A percentile compares a stretch with the other conserved stretches of the same genome.
Evolutionary conservation across 1,284 basidiomycete genomes (phyloP).

Genomic region (Erythrobasidium hasegawianum): DNA sequence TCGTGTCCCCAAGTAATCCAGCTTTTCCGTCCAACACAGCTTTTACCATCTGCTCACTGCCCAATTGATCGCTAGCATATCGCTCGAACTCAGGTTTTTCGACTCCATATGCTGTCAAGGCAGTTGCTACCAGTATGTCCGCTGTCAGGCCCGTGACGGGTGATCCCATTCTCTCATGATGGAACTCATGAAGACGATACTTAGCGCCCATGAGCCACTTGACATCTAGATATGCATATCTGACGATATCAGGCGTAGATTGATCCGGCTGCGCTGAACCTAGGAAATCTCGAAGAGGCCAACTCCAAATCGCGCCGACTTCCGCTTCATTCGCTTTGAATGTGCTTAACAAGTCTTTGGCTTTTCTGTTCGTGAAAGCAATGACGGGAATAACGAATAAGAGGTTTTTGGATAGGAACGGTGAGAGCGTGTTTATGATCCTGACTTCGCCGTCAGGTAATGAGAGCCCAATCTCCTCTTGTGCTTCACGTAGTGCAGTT

Average conservation of each 20-base stretch:
- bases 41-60: conserved; percentile 20
- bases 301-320: conserved; percentile 41
- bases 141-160: conserved; percentile 42
- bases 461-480: conserved; percentile 41
- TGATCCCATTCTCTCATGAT: conserved; percentile 31
- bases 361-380: conserved; percentile 33
- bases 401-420: conserved; percentile 42
- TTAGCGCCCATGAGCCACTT: conserved; percentile 36
- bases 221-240: conserved; percentile 35
- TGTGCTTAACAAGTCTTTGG: conserved; percentile 7
- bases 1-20: conserved; percentile 14
- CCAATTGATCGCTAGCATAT: conserved; percentile 8
- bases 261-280: background rate
- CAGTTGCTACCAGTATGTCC: conserved; percentile 39
- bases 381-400: conserved; percentile 43
- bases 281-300: conserved; percentile 33
- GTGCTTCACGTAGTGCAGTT: conserved; percentile 43
- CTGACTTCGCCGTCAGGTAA: conserved; percentile 11
- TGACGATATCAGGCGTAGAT: background rate
- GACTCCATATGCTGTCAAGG: conserved; percentile 32
- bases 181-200: conserved; percentile 42
- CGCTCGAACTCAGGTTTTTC: conserved; percentile 1
- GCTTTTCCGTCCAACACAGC: conserved; percentile 25
- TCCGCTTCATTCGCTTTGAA: conserved; percentile 38
- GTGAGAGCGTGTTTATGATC: conserved; percentile 39